These are phyloP conservation scores for Sporothrix brunneoviolacea DNA, from an alignment of 2,329 filamentous ascomycete genomes.

Conservation along the genomic window DNA sequence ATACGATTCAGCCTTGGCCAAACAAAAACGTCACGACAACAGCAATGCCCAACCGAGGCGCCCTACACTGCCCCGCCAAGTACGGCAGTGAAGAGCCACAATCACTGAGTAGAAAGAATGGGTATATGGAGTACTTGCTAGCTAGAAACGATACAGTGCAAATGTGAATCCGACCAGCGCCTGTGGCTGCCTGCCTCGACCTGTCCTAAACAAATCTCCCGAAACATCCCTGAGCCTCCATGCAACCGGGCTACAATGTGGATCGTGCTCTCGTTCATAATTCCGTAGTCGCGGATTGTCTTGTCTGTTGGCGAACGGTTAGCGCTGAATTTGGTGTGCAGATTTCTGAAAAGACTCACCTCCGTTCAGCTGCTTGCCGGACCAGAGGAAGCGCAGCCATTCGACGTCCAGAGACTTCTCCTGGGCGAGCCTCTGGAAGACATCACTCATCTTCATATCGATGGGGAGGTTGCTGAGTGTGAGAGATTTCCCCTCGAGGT, in stretches of 20 bases:
- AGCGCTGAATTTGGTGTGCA: not conserved
- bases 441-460: not conserved
- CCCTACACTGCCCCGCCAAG: too few species aligned
- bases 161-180: too few species aligned
- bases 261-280: conserved; percentile 12
- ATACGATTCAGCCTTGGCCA: too few species aligned
- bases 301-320: not conserved
- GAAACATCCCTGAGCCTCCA: not conserved
- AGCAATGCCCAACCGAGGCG: not conserved
- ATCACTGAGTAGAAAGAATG: too few species aligned
- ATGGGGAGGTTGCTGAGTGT: not conserved
- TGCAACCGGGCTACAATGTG: conserved; percentile 6
- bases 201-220: too few species aligned
- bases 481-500: conserved; percentile 3
- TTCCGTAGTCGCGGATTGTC: conserved; percentile 10
- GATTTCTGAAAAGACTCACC: not conserved
- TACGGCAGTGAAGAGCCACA: too few species aligned
- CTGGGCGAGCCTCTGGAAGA: not conserved
- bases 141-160: too few species aligned
- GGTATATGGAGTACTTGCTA: too few species aligned
- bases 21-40: too few species aligned
- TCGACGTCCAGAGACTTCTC: conserved; percentile 8
- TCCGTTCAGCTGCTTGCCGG: conserved; percentile 2
- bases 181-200: too few species aligned
- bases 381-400: conserved; percentile 9